Conservation (phyloP, 306 rosid genomes). For the Lithocarpus polystachyus region DNA sequence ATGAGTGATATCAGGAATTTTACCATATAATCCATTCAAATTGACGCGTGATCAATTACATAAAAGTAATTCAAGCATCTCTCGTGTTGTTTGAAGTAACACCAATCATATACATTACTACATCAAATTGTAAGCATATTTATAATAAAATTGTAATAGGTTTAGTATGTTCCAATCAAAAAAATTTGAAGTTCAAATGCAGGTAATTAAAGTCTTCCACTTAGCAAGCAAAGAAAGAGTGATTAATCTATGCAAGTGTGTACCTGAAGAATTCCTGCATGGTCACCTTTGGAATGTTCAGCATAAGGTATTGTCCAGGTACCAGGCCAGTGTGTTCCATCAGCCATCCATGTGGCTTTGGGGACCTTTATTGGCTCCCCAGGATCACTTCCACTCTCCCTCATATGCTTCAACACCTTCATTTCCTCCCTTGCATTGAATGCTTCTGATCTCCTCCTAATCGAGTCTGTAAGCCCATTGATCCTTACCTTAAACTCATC, state of each 20-base stretch:
- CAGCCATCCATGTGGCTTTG: slow-evolving; percentile 65
- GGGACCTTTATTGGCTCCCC: slow-evolving; percentile 33
- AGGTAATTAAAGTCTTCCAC: no score
- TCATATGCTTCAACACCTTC: slow-evolving; percentile 50
- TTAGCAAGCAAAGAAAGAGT: neutral
- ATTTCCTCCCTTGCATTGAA: slow-evolving; percentile 56
- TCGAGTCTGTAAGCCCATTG: slow-evolving; percentile 49
- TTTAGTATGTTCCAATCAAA: no score
- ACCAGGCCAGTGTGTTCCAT: slow-evolving; percentile 59
- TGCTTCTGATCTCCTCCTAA: slow-evolving; percentile 55
- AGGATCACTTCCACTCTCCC: slow-evolving; percentile 42
- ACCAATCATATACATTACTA: no score
- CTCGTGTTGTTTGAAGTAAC: no score
- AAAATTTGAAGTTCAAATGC: no score
- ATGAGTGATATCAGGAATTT: no score
- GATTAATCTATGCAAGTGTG: neutral
- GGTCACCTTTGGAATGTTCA: slow-evolving; percentile 43
- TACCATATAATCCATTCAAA: no score
- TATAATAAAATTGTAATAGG: no score
- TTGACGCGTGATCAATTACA: no score
- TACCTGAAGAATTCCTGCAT: slow-evolving; percentile 59
- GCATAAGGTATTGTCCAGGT: slow-evolving; percentile 37
- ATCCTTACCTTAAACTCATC: slow-evolving; percentile 55
- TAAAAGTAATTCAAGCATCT: no score
- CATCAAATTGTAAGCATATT: no score